These are phyloP conservation scores for Tuber melanosporum DNA, from an alignment of 495 filamentous ascomycete genomes.

Conservation along the genomic window DNA sequence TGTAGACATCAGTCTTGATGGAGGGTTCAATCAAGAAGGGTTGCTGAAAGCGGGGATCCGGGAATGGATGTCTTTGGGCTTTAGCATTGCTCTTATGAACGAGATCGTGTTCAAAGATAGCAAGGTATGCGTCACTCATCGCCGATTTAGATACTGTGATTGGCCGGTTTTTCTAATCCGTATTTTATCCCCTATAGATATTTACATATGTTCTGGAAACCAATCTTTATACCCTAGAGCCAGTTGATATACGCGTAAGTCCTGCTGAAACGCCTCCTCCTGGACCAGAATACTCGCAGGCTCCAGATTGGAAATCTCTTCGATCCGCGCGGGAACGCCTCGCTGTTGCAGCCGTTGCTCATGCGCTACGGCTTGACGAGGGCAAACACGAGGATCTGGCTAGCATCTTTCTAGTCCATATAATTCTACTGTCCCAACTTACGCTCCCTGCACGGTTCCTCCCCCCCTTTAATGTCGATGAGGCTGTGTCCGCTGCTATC, in stretches of 20 bases:
- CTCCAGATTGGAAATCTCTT: neutral
- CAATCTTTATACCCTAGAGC: slow-evolving; percentile 7
- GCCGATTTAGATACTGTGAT: neutral
- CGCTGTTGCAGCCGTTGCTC: slow-evolving; percentile 19
- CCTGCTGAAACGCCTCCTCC: neutral
- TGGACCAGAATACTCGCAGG: neutral
- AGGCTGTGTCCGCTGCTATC: slow-evolving; percentile 14
- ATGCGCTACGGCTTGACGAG: slow-evolving; percentile 7
- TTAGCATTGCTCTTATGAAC: slow-evolving; percentile 54
- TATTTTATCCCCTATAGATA: slow-evolving; percentile 11
- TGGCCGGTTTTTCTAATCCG: neutral
- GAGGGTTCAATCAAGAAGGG: neutral
- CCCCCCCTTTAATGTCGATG: slow-evolving; percentile 5
- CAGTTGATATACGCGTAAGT: slow-evolving; percentile 8
- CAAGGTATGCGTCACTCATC: slow-evolving; percentile 46
- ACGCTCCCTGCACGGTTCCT: slow-evolving; percentile 25
- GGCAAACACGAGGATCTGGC: slow-evolving; percentile 9
- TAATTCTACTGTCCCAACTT: slow-evolving; percentile 21
- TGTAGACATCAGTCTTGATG: neutral
- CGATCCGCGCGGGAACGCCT: slow-evolving; percentile 24
- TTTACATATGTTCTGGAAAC: slow-evolving; percentile 24
- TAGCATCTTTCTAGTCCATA: slow-evolving; percentile 29
- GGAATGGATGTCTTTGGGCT: slow-evolving; percentile 22
- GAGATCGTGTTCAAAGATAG: slow-evolving; percentile 53
- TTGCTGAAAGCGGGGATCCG: slow-evolving; percentile 8